These are phyloP conservation scores for Phytophthora ohioensis DNA, from an alignment of 352 stramenopile genomes.

Conservation along the genomic window DNA sequence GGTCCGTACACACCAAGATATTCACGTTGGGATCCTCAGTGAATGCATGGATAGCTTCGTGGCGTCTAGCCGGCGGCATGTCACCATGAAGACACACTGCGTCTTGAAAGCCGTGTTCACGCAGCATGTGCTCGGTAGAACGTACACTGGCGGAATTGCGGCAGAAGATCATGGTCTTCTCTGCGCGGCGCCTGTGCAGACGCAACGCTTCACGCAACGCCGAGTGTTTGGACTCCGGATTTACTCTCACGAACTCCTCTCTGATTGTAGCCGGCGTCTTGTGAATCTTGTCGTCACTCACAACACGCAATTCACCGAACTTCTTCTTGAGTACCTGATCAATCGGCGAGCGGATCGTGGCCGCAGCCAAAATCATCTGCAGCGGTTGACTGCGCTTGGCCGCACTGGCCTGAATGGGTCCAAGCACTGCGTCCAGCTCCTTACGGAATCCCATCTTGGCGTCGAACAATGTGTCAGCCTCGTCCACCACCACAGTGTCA, in stretches of 20 bases:
- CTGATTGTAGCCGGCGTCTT: constrained; percentile 65
- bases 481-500: constrained; percentile 74
- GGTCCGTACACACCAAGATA: constrained; percentile 94
- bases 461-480: constrained; percentile 85
- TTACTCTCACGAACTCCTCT: constrained; percentile 76
- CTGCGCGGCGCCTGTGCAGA: constrained; percentile 44
- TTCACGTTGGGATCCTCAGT: constrained; percentile 45
- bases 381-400: constrained; percentile 61
- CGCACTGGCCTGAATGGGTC: constrained; percentile 69
- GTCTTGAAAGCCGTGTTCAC: constrained; percentile 69
- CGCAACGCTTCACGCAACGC: constrained; percentile 67
- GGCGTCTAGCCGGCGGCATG: constrained; percentile 65
- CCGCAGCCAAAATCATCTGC: constrained; percentile 78
- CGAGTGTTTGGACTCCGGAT: constrained; percentile 73
- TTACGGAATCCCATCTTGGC: constrained; percentile 85
- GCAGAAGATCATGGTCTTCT: constrained; percentile 84
- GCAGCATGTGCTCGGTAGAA: constrained; percentile 86
- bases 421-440: constrained; percentile 77
- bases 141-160: constrained; percentile 75
- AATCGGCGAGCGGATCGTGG: constrained; percentile 73
- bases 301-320: constrained; percentile 66
- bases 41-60: constrained; percentile 71
- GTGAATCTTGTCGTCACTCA: constrained; percentile 77
- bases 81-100: constrained; percentile 79
- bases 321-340: constrained; percentile 79